Conservation (phyloP, 2,329 filamentous ascomycete species). For the Diatrype stigma region DNA sequence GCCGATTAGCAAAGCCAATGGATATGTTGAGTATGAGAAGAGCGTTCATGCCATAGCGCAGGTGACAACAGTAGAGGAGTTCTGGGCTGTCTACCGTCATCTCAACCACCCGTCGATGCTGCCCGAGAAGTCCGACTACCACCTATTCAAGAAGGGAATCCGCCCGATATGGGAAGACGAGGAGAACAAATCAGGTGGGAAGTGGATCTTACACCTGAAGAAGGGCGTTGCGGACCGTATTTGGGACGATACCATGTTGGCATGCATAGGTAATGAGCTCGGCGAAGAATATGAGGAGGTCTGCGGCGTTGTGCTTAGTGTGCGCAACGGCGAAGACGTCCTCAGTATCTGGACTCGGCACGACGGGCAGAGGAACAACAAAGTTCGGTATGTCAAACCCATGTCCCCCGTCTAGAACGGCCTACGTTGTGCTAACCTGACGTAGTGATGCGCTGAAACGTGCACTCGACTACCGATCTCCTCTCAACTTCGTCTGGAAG, state of each 20-base stretch:
- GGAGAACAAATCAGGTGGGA: conserved; percentile 91
- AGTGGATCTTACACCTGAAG: conserved; percentile 95
- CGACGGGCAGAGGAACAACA: conserved; percentile 88
- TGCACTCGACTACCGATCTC: conserved; percentile 76
- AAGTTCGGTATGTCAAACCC: conserved; percentile 70
- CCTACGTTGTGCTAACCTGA: conserved; percentile 12
- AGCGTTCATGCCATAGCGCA: conserved; percentile 83
- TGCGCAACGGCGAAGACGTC: conserved; percentile 93
- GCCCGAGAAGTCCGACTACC: conserved; percentile 93
- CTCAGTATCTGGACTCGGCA: conserved; percentile 97
- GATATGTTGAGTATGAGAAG: conserved; percentile 88
- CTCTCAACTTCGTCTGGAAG: conserved; percentile 92
- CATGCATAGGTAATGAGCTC: conserved; percentile 91
- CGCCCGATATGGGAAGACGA: conserved; percentile 98
- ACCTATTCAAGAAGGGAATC: conserved; percentile 95
- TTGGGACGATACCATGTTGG: conserved; percentile 91
- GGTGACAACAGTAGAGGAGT: conserved; percentile 80
- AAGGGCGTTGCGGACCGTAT: conserved; percentile 96
- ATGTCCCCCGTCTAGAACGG: background rate
- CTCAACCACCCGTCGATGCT: conserved; percentile 84
- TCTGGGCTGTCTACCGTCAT: conserved; percentile 85
- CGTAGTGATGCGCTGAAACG: conserved; percentile 91
- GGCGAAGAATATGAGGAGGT: conserved; percentile 89
- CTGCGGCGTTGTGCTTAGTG: conserved; percentile 89
- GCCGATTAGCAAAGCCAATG: conserved; percentile 91